Percentiles rank a stretch among this genome's conserved stretches.
These are phyloP conservation scores for Saccharata proteae DNA, from an alignment of 2,329 filamentous ascomycete genomes.

Conservation along the genomic window DNA sequence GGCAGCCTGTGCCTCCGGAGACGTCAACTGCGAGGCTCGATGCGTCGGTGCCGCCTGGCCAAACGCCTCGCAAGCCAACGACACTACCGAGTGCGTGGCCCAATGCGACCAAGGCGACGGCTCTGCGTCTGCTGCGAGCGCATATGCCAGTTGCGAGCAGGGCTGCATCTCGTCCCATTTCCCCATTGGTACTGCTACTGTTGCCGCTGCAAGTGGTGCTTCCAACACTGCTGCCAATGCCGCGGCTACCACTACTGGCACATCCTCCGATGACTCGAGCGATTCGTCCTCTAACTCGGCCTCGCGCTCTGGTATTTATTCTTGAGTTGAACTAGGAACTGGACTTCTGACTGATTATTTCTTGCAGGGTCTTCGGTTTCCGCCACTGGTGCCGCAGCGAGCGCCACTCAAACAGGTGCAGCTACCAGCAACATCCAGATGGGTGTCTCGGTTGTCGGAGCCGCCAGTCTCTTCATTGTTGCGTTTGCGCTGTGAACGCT, in stretches of 20 bases:
- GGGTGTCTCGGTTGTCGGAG: conserved; percentile 18
- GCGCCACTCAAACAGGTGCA: conserved; percentile 15
- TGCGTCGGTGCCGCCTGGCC: conserved; percentile 42
- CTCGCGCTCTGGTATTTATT: conserved; percentile 2
- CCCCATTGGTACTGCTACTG: conserved; percentile 27
- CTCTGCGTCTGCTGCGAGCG: conserved; percentile 30
- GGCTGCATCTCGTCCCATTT: conserved; percentile 38
- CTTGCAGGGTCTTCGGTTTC: conserved; percentile 11
- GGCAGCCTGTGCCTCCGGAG: conserved; percentile 26
- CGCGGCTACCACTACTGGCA: conserved; percentile 14
- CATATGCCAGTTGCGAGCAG: conserved; percentile 37
- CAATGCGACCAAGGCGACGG: conserved; percentile 43
- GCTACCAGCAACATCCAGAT: conserved; percentile 20
- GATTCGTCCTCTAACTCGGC: conserved; percentile 10
- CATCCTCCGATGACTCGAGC: conserved; percentile 11
- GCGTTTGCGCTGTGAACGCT: conserved; percentile 23
- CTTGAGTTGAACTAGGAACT: not conserved
- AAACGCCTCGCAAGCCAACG: conserved; percentile 35
- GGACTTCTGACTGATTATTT: not conserved
- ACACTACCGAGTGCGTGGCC: conserved; percentile 39
- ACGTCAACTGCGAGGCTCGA: conserved; percentile 39
- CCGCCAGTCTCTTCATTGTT: conserved; percentile 23
- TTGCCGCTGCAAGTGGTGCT: conserved; percentile 7
- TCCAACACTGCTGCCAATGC: conserved; percentile 14
- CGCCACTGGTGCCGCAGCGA: conserved; percentile 11